Base-by-base conservation (phyloP, 345 rosid genomes). In the Salix purpurea region DNA sequence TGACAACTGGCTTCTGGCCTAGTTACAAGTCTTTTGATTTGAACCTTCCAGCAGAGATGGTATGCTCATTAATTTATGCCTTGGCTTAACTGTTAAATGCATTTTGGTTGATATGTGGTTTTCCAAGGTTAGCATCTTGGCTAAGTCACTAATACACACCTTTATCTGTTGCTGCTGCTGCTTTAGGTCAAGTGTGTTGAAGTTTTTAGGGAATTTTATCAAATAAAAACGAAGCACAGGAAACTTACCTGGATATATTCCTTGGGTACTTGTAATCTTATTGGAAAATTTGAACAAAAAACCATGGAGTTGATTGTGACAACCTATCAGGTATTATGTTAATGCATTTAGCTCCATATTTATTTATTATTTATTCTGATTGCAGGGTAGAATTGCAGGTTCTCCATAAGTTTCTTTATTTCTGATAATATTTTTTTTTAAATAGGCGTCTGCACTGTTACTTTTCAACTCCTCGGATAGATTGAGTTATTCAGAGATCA, bases 161-260 rank as follows among this genome's bases (percentile, higher is more conserved):
- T 67, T 44, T 40, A 23, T 46, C 61, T 78, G 69, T 62, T 61
- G 36, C 26, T 69, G 16, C 26, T 69, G 16, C n/a, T 60, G 42
- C 36, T 67, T 44, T 50, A 79, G 82, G 77, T 79, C 23, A 79
- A 69, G 72, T 65, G 93, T 74, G 87, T 87, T 42, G 87, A 87
- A 89, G 88, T 86, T 69, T 91, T 88, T 79, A 81, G 82, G 73
- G 85, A 83, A 69, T 91, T 91, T 71, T 91, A 88, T 58, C 84
- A 82, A 74, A 85, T 87, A 16, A 87, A 77, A 76, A 88, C 86
- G 1, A 88, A 87, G 73, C 83, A 84, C 67, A 84, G 91, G 78
- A 88, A 89, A 62, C 92, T 91, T 68, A 85, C 89, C 15, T 91
- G 94, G 94, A 86, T 90, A 56, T 91, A 82, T 74, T 90, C 96